Conservation (phyloP, 306 rosid genomes). For the Sindora glabra region DNA sequence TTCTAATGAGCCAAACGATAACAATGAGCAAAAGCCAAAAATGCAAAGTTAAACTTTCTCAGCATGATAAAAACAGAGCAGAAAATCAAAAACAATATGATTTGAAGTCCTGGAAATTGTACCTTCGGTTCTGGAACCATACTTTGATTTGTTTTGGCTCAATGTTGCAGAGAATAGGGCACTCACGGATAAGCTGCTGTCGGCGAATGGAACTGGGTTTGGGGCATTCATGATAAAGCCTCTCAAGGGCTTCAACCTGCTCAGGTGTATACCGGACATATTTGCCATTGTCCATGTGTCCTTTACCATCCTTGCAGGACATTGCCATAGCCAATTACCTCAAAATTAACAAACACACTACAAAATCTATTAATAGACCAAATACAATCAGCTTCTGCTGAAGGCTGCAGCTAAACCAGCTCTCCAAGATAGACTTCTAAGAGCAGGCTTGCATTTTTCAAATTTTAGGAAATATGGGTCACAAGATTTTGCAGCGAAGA, state of each 20-base stretch:
- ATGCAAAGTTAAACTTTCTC: background rate
- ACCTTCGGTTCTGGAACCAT: constrained; percentile 98
- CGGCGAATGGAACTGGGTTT: constrained; percentile 97
- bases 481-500: background rate
- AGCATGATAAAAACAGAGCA: background rate
- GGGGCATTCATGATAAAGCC: constrained; percentile 97
- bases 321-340: constrained; percentile 47
- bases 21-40: no score
- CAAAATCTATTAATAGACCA: no score
- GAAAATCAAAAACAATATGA: background rate
- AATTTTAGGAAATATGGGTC: background rate
- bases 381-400: constrained; percentile 12
- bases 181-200: constrained; percentile 90
- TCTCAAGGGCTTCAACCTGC: constrained; percentile 99
- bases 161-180: constrained; percentile 84
- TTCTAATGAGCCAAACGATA: no score
- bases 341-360: no score
- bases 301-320: constrained; percentile 99
- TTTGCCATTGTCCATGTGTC: constrained; percentile 70
- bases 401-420: constrained; percentile 4
- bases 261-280: constrained; percentile 98
- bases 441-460: constrained; percentile 2
- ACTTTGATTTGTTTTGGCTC: constrained; percentile 98
- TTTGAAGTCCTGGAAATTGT: background rate
- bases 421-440: background rate